phyloP scores from a whole-genome alignment of 2,329 filamentous ascomycete species.

The Arachnomyces sp. region DNA sequence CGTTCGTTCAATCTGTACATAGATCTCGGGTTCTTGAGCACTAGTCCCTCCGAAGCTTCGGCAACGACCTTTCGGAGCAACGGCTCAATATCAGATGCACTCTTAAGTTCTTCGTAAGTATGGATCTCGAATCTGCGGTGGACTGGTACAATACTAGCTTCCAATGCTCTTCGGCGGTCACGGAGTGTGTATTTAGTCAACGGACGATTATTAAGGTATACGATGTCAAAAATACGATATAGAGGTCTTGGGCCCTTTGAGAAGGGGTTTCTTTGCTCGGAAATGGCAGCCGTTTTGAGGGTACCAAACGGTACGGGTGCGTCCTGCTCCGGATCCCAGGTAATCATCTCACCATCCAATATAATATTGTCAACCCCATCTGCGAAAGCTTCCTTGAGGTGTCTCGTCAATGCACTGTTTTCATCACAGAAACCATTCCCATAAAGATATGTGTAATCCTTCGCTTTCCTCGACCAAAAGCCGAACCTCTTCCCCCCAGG shows the following conservation, averaged over 20 bases:
- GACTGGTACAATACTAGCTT: slow-evolving; percentile 61
- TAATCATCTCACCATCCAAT: slow-evolving; percentile 96
- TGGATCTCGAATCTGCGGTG: slow-evolving; percentile 79
- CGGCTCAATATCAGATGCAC: slow-evolving; percentile 67
- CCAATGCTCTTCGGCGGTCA: slow-evolving; percentile 69
- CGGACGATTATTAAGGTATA: slow-evolving; percentile 75
- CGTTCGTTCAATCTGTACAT: slow-evolving; percentile 80
- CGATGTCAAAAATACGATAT: slow-evolving; percentile 81
- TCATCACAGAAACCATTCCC: slow-evolving; percentile 68
- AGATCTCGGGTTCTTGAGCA: slow-evolving; percentile 87
- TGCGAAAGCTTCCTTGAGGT: slow-evolving; percentile 70
- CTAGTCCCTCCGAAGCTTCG: slow-evolving; percentile 79
- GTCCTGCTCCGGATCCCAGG: slow-evolving; percentile 83
- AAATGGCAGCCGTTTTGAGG: slow-evolving; percentile 80
- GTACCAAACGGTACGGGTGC: slow-evolving; percentile 85
- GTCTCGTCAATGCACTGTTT: slow-evolving; percentile 68
- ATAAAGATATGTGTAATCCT: slow-evolving; percentile 93
- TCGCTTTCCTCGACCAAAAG: slow-evolving; percentile 94
- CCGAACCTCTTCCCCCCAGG: slow-evolving; percentile 66
- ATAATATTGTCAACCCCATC: slow-evolving; percentile 76
- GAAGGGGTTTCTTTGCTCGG: slow-evolving; percentile 67
- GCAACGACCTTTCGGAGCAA: slow-evolving; percentile 75
- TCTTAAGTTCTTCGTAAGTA: slow-evolving; percentile 57
- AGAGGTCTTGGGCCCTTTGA: slow-evolving; percentile 62
- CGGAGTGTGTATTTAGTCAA: slow-evolving; percentile 76